A percentile compares a stretch with the other conserved stretches of the same genome.
Evolutionary conservation across 805 yeast species (phyloP).

Genomic region (Candida odintsovae): DNA sequence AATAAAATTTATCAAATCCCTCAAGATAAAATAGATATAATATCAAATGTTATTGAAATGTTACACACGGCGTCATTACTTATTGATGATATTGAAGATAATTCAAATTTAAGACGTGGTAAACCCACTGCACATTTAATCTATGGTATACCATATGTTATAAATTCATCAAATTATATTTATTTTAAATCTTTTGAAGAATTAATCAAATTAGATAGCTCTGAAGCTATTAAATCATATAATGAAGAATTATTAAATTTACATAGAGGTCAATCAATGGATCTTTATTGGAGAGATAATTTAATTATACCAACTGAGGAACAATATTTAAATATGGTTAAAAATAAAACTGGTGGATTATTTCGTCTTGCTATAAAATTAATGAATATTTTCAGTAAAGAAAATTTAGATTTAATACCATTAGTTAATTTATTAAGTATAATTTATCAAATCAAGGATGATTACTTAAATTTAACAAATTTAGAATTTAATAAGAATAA

Average conservation of each 20-base stretch:
- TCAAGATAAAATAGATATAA: slow-evolving; percentile 27
- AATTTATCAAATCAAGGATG: slow-evolving; percentile 82
- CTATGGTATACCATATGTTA: slow-evolving; percentile 73
- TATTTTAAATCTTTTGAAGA: slow-evolving; percentile 65
- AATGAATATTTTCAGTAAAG: slow-evolving; percentile 36
- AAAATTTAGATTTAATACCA: slow-evolving; percentile 36
- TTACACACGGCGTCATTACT: slow-evolving; percentile 63
- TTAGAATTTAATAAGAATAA: slow-evolving; percentile 49
- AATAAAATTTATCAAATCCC: slow-evolving; percentile 45
- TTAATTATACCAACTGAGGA: slow-evolving; percentile 49
- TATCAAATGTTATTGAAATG: slow-evolving; percentile 47
- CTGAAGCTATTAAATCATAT: slow-evolving; percentile 36
- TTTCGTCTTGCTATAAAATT: slow-evolving; percentile 69
- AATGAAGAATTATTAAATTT: slow-evolving; percentile 72
- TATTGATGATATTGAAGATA: slow-evolving; percentile 88
- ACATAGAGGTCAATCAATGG: slow-evolving; percentile 89
- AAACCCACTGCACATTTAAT: slow-evolving; percentile 70
- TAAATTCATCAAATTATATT: slow-evolving; percentile 79
- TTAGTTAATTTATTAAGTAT: slow-evolving; percentile 76
- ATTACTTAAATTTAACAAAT: slow-evolving; percentile 63
- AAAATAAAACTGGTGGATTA: slow-evolving; percentile 85
- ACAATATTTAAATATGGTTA: slow-evolving; percentile 75
- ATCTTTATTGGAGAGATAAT: slow-evolving; percentile 81
- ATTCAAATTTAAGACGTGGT: slow-evolving; percentile 67
- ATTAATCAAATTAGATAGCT: slow-evolving; percentile 30